Conservation (phyloP, 164 flowering plant genomes). For the Warburgia ugandensis region DNA sequence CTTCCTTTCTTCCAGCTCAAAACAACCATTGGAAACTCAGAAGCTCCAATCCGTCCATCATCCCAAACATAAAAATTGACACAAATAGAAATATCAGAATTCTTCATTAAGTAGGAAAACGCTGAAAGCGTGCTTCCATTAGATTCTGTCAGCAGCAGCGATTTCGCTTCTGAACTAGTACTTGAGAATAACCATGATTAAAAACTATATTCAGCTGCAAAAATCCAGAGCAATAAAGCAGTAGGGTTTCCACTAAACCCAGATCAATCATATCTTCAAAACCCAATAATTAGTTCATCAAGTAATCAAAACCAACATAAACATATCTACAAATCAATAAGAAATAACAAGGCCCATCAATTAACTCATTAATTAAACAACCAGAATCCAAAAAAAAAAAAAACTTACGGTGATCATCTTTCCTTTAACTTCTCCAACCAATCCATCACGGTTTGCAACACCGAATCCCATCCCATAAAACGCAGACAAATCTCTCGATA, state of each 20-base stretch:
- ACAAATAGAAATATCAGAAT: too few relatives aligned
- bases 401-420: constrained; percentile 17
- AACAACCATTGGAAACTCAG: too few relatives aligned
- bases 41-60: too few relatives aligned
- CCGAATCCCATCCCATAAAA: constrained; percentile 19
- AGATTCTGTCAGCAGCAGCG: too few relatives aligned
- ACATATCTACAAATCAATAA: neutral
- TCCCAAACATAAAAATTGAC: too few relatives aligned
- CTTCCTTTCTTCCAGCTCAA: too few relatives aligned
- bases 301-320: neutral
- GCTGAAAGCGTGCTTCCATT: too few relatives aligned
- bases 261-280: neutral
- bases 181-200: too few relatives aligned
- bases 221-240: neutral
- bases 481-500: constrained; percentile 18
- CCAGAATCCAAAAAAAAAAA: neutral
- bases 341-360: neutral
- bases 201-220: too few relatives aligned
- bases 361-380: neutral
- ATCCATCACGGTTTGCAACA: neutral
- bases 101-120: too few relatives aligned
- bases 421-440: constrained; percentile 7
- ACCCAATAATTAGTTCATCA: neutral
- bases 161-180: too few relatives aligned
- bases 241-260: neutral